Evolutionary conservation across 768 basidiomycete species (phyloP), one percentile per base, ranked within the genome.

Genomic region (Boletus subparvulus): DNA sequence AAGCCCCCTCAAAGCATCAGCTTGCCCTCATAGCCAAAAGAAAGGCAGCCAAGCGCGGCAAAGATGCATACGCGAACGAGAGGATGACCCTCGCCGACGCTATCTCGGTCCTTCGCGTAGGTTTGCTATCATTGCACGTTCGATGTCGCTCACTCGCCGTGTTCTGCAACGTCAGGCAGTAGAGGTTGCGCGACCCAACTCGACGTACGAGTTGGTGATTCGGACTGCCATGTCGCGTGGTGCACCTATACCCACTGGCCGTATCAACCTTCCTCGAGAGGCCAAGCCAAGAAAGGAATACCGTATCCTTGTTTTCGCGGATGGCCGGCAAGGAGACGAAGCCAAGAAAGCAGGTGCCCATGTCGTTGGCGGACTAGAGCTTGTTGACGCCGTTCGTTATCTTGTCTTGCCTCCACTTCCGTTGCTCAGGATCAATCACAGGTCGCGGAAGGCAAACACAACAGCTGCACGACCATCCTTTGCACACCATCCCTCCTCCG

Each of bases 251-350:
- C 90, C 96, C 10, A 91, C 92, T 69, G 97, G 97, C 4, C 89
- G 94, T 60, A 85, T 94, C 49, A 87, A 82, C 62, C 81, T 98
- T 47, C 93, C 94, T 0, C 78, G 85, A 47, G 92, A 95, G 64
- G 83, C 88, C 39, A 92, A 91, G 65, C 71, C 83, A 28, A 85
- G 83, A 64, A 67, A 78, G 35, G 82, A 86, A 63, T 89, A 91
- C 58, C 85, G 82, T 53, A 86, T 98, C 52, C 80, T 97, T n/a
- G 94, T 96, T 32, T 98, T 98, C 65, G 94, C 94, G 4, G 91
- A 94, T 63, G 92, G 92, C 6, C 78, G 84, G 54, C 79, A 82
- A 49, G 92, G 88, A 17, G 90, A 92, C 19, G 86, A 90, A 28
- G 97, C 97, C 0, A 86, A 81, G 72, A 83, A 79, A 42, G 92